Evolutionary conservation across 768 basidiomycete species (phyloP), one percentile per base, ranked within the genome.

Genomic region (Coprinopsis strossmayeri): DNA sequence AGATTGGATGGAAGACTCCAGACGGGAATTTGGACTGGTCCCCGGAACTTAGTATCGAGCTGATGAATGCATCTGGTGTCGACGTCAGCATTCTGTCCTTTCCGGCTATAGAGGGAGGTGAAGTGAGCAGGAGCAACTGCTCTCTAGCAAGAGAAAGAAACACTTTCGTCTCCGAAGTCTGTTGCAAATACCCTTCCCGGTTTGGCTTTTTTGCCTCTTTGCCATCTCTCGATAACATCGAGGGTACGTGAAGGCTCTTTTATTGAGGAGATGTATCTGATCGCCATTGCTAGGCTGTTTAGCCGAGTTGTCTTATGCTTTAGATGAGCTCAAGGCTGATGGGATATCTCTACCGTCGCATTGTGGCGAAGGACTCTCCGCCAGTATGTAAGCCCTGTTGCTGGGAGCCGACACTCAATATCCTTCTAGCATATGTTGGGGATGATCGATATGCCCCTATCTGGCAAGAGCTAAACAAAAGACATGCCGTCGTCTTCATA

Each of bases 161-260:
- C 41, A 56, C 62, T 13, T 64, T 63, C 43, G 69, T 76, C 45
- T 69, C 74, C 23, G 60, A 68, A 11, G 66, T 84, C 11, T 79
- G 80, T 57, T 54, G 61, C 27, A 58, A 63, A 17, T 61, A 82
- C 60, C 75, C 82, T 4, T 55, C 57, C 35, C 70, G 81, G 55
- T 88, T 87, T 61, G 81, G 80, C 2, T 88, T 87, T 62, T 80
- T 87, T 55, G 85, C 79, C 1, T 77, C 73, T 26, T 58, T 87
- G 45, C 84, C 85, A 4, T 73, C 77, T 55, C 63, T 82, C 51
- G 69, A 76, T 46, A 82, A 88, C 56, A 59, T 77, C n/a, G 60
- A 80, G 69, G 83, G 84, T 80, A 48, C 48, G 51, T 21, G 30
- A 1, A 18, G 13, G 18, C 32, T 42, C 11, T 35, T 28, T n/a